Base-by-base conservation (phyloP, 2,329 filamentous ascomycete genomes). In the Fusarium drepaniforme region DNA sequence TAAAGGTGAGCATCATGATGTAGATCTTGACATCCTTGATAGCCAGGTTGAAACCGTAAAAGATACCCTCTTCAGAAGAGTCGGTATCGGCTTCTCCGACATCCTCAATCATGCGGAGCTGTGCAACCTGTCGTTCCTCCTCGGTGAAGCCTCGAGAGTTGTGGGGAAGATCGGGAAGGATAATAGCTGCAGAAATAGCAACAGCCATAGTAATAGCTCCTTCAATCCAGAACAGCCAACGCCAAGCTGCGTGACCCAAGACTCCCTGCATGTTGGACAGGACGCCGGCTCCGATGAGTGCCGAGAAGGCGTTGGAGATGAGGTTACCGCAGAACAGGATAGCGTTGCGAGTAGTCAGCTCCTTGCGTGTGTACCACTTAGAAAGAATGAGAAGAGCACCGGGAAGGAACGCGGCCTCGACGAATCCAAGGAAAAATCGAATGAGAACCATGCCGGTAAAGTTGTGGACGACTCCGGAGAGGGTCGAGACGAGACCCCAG, bases 301-400 rank as follows among this genome's bases (percentile, higher is more conserved):
- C 88, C 0, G 88, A 90, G 76, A 91, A 91, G 63, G 89, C 88
- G 58, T 89, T 90, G 56, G 89, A 89, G 73, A 91, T 87, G 72
- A 90, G 86, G 77, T 90, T 90, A 3, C 89, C 88, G 70, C 88
- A 88, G 81, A 90, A 91, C 25, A 91, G 81, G 35, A 91, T 85
- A 66, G 89, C 88, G 75, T 90, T 90, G 62, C 89, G 83, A 64
- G 83, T 82, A 16, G 87, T 86, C 70, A 91, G 77, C 81, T 90
- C 89, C 60, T 88, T 86, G 58, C 90, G 86, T 2, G 91, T 93
- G 81, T 93, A 93, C 88, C 91, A 93, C 75, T 92, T 90, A 0
- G 89, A 91, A 23, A 93, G 85, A 56, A 92, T 89, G 51, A 92
- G 85, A 13, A 93, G 85, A 0, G 89, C 89, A 49, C 91, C 91